Evolutionary conservation across 1,139 yeast species (phyloP).

Genomic region (Blastobotrys persicus): DNA sequence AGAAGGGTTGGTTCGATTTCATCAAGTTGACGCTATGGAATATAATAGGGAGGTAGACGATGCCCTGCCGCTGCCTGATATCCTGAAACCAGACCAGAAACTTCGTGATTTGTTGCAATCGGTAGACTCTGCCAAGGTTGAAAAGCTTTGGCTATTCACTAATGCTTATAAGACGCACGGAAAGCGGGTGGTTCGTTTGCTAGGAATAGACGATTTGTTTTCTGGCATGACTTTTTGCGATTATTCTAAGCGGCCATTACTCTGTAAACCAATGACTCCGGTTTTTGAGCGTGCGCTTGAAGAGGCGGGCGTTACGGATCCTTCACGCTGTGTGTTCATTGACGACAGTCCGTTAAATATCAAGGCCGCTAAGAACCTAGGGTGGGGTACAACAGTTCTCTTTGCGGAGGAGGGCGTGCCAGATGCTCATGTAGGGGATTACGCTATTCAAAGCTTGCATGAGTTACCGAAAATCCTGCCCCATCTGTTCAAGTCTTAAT

Average conservation of each 20-base stretch:
- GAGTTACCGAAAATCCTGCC: conserved; percentile 49
- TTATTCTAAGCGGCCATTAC: conserved; percentile 61
- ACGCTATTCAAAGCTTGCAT: conserved; percentile 45
- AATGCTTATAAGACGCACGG: conserved; percentile 94
- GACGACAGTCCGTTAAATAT: conserved; percentile 46
- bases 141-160: conserved; percentile 81
- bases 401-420: conserved; percentile 53
- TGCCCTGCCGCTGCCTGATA: conserved; percentile 77
- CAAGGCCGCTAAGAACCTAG: conserved; percentile 46
- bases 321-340: conserved; percentile 56
- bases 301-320: conserved; percentile 57
- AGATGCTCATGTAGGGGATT: conserved; percentile 44
- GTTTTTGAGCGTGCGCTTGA: conserved; percentile 56
- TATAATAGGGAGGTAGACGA: conserved; percentile 90
- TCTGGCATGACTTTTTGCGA: conserved; percentile 95
- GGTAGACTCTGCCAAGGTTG: conserved; percentile 45
- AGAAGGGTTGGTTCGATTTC: conserved; percentile 83
- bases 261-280: conserved; percentile 81
- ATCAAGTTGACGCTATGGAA: conserved; percentile 81
- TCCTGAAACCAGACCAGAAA: conserved; percentile 54
- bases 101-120: conserved; percentile 37
- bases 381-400: conserved; percentile 54
- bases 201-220: conserved; percentile 86
- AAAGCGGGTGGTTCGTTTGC: conserved; percentile 60
- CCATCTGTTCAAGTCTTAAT: conserved; percentile 42